These are phyloP conservation scores for Phytophthora vignae DNA, from an alignment of 352 stramenopile species.

Conservation along the genomic window DNA sequence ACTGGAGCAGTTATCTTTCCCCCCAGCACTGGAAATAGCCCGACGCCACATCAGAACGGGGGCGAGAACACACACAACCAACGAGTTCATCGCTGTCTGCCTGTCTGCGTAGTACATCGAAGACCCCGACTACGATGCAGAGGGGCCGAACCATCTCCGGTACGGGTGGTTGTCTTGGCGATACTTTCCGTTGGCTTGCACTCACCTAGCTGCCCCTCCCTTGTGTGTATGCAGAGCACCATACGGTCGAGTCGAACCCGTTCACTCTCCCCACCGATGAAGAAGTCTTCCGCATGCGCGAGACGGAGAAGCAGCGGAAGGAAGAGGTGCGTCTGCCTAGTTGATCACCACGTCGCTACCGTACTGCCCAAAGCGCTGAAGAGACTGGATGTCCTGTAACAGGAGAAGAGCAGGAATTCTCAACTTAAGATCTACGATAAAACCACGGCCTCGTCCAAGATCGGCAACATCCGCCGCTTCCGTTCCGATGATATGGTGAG, in stretches of 20 bases:
- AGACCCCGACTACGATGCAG: slow-evolving; percentile 26
- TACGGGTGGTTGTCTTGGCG: no score
- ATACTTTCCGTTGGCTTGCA: no score
- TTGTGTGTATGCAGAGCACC: slow-evolving; percentile 37
- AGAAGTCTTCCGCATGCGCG: slow-evolving; percentile 94
- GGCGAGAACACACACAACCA: no score
- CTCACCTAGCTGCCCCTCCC: neutral
- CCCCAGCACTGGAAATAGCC: slow-evolving; percentile 18
- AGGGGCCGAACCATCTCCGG: slow-evolving; percentile 32
- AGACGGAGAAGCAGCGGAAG: slow-evolving; percentile 91
- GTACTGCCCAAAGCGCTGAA: no score
- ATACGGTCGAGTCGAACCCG: slow-evolving; percentile 77
- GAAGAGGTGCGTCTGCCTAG: slow-evolving; percentile 51
- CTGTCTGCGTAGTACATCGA: neutral
- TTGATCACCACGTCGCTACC: neutral
- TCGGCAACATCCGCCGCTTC: slow-evolving; percentile 84
- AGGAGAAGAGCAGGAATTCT: slow-evolving; percentile 69
- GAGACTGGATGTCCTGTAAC: neutral
- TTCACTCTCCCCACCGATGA: slow-evolving; percentile 95
- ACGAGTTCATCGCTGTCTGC: no score
- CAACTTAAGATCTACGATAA: slow-evolving; percentile 93
- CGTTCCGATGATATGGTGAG: slow-evolving; percentile 68
- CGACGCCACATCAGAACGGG: neutral
- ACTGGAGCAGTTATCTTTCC: slow-evolving; percentile 6
- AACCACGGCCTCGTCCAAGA: slow-evolving; percentile 77